Evolutionary conservation across 1,284 basidiomycete species (phyloP).

Genomic region (Takashimella tepidaria): DNA sequence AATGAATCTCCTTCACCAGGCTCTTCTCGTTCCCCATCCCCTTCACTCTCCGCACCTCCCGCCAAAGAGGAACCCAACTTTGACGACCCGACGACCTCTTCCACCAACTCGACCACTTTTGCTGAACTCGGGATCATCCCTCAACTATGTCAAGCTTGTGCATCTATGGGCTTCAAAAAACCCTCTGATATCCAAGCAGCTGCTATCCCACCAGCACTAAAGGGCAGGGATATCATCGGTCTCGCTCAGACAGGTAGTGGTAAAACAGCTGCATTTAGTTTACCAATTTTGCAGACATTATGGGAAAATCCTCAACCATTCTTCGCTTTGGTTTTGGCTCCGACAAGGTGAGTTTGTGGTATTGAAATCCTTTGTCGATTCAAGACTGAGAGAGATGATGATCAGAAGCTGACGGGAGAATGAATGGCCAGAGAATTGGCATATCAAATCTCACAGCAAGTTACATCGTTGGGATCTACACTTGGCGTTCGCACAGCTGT

Average conservation of each 20-base stretch:
- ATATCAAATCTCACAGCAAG: constrained; percentile 97
- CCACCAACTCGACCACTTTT: constrained; percentile 47
- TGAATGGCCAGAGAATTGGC: constrained; percentile 69
- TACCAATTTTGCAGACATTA: constrained; percentile 92
- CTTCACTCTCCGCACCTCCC: constrained; percentile 11
- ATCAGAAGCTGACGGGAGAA: too few species aligned
- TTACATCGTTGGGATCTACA: constrained; percentile 85
- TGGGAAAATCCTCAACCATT: constrained; percentile 94
- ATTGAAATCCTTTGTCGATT: too few species aligned
- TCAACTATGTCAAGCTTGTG: constrained; percentile 80
- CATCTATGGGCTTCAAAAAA: constrained; percentile 72
- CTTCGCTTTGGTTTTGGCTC: constrained; percentile 90
- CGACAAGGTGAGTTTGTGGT: constrained; percentile 58
- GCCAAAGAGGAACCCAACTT: constrained; percentile 4
- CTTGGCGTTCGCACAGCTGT: constrained; percentile 89
- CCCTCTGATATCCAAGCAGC: constrained; percentile 92
- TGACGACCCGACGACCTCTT: constrained; percentile 12
- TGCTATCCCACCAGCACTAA: constrained; percentile 81
- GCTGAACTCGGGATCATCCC: constrained; percentile 75
- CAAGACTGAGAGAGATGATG: too few species aligned
- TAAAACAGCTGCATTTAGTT: constrained; percentile 95
- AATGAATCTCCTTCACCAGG: constrained; percentile 15
- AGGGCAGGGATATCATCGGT: constrained; percentile 93
- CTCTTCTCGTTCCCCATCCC: constrained; percentile 10
- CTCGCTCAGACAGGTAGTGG: constrained; percentile 96